A percentile compares a stretch with the other conserved stretches of the same genome.
Evolutionary conservation across 208 protist species (phyloP).

Genomic region (Trypanosoma avium): DNA sequence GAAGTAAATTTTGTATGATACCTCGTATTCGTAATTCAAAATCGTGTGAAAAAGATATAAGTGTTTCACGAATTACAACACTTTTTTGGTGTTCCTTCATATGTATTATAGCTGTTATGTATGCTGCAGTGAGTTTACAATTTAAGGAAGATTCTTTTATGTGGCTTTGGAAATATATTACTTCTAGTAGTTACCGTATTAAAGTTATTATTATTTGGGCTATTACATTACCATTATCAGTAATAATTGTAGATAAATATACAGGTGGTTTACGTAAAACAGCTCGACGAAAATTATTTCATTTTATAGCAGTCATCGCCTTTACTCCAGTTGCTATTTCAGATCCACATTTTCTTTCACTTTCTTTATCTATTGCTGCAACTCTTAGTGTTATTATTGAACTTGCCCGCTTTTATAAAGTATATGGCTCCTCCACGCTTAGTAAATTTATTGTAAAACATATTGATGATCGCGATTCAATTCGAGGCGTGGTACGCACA

Average conservation of each 20-base stretch:
- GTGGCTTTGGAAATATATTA: slow-evolving; percentile 76
- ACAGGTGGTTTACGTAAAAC: slow-evolving; percentile 45
- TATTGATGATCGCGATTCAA: slow-evolving; percentile 75
- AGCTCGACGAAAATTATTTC: slow-evolving; percentile 85
- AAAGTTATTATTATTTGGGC: slow-evolving; percentile 61
- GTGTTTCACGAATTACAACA: slow-evolving; percentile 60
- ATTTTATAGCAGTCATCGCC: slow-evolving; percentile 77
- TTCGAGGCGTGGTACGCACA: slow-evolving; percentile 71
- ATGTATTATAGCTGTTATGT: slow-evolving; percentile 35
- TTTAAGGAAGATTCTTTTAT: slow-evolving; percentile 52
- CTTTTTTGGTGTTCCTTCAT: slow-evolving; percentile 49
- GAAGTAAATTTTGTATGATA: slow-evolving; percentile 53
- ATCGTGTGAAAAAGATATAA: slow-evolving; percentile 56
- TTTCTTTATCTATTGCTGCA: slow-evolving; percentile 69
- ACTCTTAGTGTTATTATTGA: slow-evolving; percentile 60
- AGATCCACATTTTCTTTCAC: slow-evolving; percentile 80
- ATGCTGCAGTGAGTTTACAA: slow-evolving; percentile 49
- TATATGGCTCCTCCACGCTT: slow-evolving; percentile 55
- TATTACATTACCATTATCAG: slow-evolving; percentile 47
- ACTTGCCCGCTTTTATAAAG: slow-evolving; percentile 59
- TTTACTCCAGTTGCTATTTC: slow-evolving; percentile 81
- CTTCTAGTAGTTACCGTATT: slow-evolving; percentile 53
- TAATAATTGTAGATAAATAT: slow-evolving; percentile 49
- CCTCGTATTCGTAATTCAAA: slow-evolving; percentile 73
- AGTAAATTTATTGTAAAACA: slow-evolving; percentile 57